Conservation (phyloP, 805 yeast species). For the Myxozyma mucilagina region DNA sequence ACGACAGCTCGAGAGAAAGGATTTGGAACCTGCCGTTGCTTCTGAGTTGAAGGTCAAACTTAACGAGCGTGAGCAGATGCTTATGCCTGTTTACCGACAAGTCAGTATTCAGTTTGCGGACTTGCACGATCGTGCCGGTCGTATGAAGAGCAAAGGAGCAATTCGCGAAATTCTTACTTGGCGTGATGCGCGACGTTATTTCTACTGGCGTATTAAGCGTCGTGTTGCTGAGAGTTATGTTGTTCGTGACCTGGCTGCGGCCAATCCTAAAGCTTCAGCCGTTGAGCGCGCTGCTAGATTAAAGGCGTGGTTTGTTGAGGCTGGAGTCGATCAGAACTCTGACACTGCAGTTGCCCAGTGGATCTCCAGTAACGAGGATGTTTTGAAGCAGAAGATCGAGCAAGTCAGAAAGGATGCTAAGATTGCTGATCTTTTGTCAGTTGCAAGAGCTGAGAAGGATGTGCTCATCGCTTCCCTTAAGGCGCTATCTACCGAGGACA, state of each 20-base stretch:
- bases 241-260: conserved; percentile 68
- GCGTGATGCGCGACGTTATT: conserved; percentile 86
- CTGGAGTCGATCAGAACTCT: conserved; percentile 22
- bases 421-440: conserved; percentile 20
- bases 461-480: conserved; percentile 37
- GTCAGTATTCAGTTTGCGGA: conserved; percentile 96
- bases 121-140: conserved; percentile 94
- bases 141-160: conserved; percentile 94
- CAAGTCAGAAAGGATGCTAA: conserved; percentile 21
- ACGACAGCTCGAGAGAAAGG: conserved; percentile 52
- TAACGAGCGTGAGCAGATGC: conserved; percentile 71
- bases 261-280: conserved; percentile 56
- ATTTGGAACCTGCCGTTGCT: conserved; percentile 63
- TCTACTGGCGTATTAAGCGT: conserved; percentile 98
- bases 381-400: conserved; percentile 16
- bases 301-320: conserved; percentile 44
- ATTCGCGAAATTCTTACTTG: conserved; percentile 84
- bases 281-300: conserved; percentile 83
- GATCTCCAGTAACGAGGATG: conserved; percentile 10
- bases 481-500: conserved; percentile 39
- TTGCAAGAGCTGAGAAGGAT: conserved; percentile 23
- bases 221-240: conserved; percentile 90
- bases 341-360: conserved; percentile 24
- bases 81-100: conserved; percentile 88
- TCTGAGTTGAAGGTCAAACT: conserved; percentile 64